A percentile compares a stretch with the other conserved stretches of the same genome.
These are phyloP conservation scores for Mesembryanthemum crystallinum DNA, from an alignment of 148 eudicot genomes.

Conservation along the genomic window DNA sequence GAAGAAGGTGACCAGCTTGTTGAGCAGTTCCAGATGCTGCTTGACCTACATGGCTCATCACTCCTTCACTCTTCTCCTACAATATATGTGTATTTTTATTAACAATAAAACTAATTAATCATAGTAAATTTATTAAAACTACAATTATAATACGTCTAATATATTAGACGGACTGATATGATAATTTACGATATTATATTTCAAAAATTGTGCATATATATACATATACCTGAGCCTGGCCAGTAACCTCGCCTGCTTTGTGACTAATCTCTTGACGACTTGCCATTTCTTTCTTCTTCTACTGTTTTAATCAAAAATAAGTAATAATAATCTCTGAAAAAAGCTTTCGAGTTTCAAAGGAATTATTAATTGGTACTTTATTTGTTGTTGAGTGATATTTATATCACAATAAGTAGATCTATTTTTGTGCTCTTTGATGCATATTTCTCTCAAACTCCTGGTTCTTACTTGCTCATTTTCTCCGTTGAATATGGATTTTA, in stretches of 20 bases:
- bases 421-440: conserved; percentile 18
- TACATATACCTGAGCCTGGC: conserved; percentile 19
- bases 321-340: too few species aligned
- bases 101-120: too few species aligned
- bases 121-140: too few species aligned
- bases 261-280: conserved; percentile 26
- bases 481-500: background rate
- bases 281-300: conserved; percentile 28
- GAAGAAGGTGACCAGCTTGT: conserved; percentile 32
- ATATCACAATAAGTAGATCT: background rate
- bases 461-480: background rate
- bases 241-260: conserved; percentile 22
- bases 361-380: too few species aligned
- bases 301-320: background rate
- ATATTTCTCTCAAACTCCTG: conserved; percentile 14
- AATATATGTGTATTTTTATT: too few species aligned
- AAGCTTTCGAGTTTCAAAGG: background rate
- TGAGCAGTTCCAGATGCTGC: conserved; percentile 43
- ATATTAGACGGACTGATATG: too few species aligned
- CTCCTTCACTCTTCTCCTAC: conserved; percentile 52
- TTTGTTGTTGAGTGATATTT: conserved; percentile 3
- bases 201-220: too few species aligned
- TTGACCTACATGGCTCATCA: conserved; percentile 34
- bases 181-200: too few species aligned
- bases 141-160: too few species aligned